A percentile compares a stretch with the other conserved stretches of the same genome.
These are phyloP conservation scores for Lentinula novae-zelandiae DNA, from an alignment of 1,284 basidiomycete genomes.

Conservation along the genomic window DNA sequence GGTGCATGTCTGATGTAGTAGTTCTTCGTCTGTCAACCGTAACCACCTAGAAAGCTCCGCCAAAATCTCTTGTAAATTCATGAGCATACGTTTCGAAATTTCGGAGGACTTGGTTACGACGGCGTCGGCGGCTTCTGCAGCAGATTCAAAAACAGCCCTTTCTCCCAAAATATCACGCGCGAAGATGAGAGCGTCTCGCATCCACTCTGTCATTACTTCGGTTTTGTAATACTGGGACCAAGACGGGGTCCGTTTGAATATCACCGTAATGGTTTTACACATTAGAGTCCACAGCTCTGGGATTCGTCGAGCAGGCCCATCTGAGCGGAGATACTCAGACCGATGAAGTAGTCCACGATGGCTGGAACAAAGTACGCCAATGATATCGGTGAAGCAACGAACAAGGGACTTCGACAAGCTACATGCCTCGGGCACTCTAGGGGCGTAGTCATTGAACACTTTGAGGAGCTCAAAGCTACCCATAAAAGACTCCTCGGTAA, in stretches of 20 bases:
- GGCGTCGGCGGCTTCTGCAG: slow-evolving; percentile 26
- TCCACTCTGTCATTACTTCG: slow-evolving; percentile 89
- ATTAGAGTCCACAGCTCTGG: slow-evolving; percentile 82
- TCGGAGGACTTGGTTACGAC: slow-evolving; percentile 29
- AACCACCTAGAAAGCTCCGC: slow-evolving; percentile 82
- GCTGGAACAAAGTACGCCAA: slow-evolving; percentile 79
- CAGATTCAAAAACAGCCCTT: slow-evolving; percentile 74
- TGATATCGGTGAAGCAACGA: slow-evolving; percentile 85
- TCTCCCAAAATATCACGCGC: slow-evolving; percentile 81
- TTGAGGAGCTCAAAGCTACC: slow-evolving; percentile 68
- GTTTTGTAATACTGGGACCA: slow-evolving; percentile 83
- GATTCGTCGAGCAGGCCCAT: slow-evolving; percentile 48
- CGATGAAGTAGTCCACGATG: slow-evolving; percentile 68
- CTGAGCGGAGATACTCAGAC: slow-evolving; percentile 46
- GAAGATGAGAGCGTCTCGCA: slow-evolving; percentile 94
- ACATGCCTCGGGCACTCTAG: slow-evolving; percentile 77
- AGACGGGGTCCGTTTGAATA: slow-evolving; percentile 77
- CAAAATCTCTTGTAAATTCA: slow-evolving; percentile 74
- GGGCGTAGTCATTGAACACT: slow-evolving; percentile 62
- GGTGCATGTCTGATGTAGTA: slow-evolving; percentile 83
- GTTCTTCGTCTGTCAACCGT: slow-evolving; percentile 84
- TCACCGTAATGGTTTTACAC: slow-evolving; percentile 74
- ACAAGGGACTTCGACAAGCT: slow-evolving; percentile 84
- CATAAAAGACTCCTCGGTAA: slow-evolving; percentile 61
- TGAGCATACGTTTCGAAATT: slow-evolving; percentile 71